Percentiles rank a stretch among this genome's conserved stretches.
These are phyloP conservation scores for Hordeum marinum DNA, from an alignment of 176 grass and related monocot genomes.

Conservation along the genomic window DNA sequence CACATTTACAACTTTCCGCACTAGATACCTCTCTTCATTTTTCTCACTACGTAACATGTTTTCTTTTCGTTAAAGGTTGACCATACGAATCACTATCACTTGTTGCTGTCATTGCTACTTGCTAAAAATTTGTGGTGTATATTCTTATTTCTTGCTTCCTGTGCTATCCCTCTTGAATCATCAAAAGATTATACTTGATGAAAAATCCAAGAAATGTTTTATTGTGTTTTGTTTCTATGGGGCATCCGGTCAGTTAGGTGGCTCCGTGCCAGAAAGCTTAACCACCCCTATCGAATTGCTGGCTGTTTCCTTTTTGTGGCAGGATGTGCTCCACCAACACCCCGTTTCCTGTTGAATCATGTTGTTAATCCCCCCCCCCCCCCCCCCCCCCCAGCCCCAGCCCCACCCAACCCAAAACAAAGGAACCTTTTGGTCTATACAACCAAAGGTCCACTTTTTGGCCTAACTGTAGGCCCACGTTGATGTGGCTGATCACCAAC, in stretches of 20 bases:
- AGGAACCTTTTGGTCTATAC: conserved; percentile 26
- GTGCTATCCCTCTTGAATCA: conserved; percentile 11
- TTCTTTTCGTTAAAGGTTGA: conserved; percentile 18
- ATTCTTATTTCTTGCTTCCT: conserved; percentile 5
- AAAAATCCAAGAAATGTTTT: conserved; percentile 7
- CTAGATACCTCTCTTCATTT: conserved; percentile 6
- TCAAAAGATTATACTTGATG: background rate
- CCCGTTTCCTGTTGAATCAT: conserved; percentile 29
- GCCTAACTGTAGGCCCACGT: conserved; percentile 43
- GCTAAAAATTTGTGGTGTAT: background rate
- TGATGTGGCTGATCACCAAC: conserved; percentile 46
- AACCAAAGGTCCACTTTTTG: conserved; percentile 54
- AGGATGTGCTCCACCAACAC: conserved; percentile 23
- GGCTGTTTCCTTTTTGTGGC: conserved; percentile 36
- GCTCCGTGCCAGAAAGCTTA: conserved; percentile 22
- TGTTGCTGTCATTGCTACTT: background rate
- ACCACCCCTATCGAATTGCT: conserved; percentile 22
- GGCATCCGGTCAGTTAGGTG: conserved; percentile 36
- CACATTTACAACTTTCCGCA: conserved; percentile 16
- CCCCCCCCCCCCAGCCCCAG: background rate
- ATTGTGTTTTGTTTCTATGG: background rate
- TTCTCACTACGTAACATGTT: background rate
- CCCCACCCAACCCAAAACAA: background rate
- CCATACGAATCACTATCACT: conserved; percentile 18
- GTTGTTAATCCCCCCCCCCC: conserved; percentile 21